A percentile compares a stretch with the other conserved stretches of the same genome.
Evolutionary conservation across 2,329 filamentous ascomycete species (phyloP).

Genomic region (Cladophialophora bantiana): DNA sequence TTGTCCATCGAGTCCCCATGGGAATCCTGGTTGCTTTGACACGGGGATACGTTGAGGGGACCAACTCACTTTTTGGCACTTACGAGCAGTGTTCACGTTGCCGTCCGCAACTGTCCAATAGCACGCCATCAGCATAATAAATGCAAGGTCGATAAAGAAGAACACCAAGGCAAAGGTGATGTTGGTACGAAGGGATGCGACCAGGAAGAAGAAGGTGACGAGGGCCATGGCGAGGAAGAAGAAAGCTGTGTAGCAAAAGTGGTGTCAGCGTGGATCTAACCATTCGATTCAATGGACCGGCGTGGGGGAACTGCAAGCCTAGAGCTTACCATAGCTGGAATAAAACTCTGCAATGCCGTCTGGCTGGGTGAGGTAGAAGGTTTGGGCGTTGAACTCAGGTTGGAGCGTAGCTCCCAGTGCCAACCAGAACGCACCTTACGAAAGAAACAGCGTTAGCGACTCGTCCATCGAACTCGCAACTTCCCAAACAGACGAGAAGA

Average conservation of each 20-base stretch:
- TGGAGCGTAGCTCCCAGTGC: constrained; percentile 61
- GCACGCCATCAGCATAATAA: constrained; percentile 23
- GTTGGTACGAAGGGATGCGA: constrained; percentile 76
- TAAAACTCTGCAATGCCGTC: constrained; percentile 12
- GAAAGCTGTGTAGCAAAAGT: constrained; percentile 56
- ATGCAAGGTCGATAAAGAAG: constrained; percentile 55
- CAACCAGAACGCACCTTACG: constrained; percentile 56
- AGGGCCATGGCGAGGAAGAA: constrained; percentile 69
- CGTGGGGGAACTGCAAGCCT: too few relatives aligned
- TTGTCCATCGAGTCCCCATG: not conserved
- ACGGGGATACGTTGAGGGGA: not conserved
- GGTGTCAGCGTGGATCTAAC: constrained; percentile 21
- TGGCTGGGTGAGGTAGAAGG: constrained; percentile 34
- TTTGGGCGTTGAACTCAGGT: constrained; percentile 60
- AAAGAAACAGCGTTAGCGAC: not conserved
- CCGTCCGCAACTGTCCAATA: constrained; percentile 59
- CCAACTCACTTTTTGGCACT: constrained; percentile 19
- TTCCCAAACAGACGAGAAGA: constrained; percentile 55
- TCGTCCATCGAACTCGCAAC: constrained; percentile 42
- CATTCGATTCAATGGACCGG: not conserved
- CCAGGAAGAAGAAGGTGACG: constrained; percentile 68
- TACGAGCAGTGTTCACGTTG: constrained; percentile 7
- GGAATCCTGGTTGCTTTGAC: not conserved
- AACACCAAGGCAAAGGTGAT: constrained; percentile 74
- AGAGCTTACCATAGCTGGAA: constrained; percentile 45